Conservation (phyloP, 768 basidiomycete genomes). For the Udeniomyces megalosporus region DNA sequence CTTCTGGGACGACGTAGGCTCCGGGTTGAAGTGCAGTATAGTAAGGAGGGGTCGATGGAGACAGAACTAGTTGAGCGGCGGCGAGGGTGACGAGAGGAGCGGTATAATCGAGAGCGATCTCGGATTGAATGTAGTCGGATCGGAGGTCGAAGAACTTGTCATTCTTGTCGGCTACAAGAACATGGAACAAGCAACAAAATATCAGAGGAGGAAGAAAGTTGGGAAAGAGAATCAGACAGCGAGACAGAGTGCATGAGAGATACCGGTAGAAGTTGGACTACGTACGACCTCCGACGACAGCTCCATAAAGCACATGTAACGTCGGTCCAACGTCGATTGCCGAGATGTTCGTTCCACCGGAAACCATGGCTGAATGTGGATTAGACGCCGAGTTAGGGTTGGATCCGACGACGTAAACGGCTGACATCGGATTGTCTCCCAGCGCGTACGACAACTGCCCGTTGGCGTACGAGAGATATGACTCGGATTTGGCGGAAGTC, state of each 20-base stretch:
- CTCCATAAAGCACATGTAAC: conserved; percentile 66
- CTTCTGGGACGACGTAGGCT: conserved; percentile 29
- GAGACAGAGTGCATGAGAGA: neutral
- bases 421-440: conserved; percentile 77
- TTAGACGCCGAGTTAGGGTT: conserved; percentile 83
- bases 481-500: conserved; percentile 38
- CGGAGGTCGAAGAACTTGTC: conserved; percentile 73
- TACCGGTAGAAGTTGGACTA: neutral
- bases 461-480: conserved; percentile 57
- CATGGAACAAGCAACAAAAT: neutral
- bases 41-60: conserved; percentile 31
- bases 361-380: conserved; percentile 78
- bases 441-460: conserved; percentile 64
- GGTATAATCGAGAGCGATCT: conserved; percentile 76
- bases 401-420: conserved; percentile 65
- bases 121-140: conserved; percentile 60
- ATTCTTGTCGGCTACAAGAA: conserved; percentile 36
- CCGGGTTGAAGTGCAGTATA: neutral
- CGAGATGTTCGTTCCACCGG: conserved; percentile 56
- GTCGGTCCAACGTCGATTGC: conserved; percentile 57
- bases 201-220: neutral
- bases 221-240: neutral
- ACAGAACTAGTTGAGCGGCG: conserved; percentile 61
- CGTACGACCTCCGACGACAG: conserved; percentile 60
- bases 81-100: conserved; percentile 63